A percentile compares a stretch with the other conserved stretches of the same genome.
These are phyloP conservation scores for Crinitomyces ghanaensis DNA, from an alignment of 805 yeast genomes.

Conservation along the genomic window DNA sequence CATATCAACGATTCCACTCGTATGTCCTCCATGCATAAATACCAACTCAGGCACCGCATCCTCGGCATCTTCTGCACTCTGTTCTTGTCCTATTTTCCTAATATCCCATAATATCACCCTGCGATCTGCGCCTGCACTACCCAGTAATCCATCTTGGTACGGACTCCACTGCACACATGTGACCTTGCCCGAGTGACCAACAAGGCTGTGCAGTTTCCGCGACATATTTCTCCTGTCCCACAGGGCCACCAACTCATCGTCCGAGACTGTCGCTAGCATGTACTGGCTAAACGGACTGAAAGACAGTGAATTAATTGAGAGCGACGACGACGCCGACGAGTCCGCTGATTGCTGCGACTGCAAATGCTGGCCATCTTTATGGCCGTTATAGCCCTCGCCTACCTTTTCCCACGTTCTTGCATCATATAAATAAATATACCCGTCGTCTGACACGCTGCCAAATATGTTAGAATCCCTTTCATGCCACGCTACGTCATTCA, in stretches of 20 bases:
- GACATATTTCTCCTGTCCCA: conserved; percentile 64
- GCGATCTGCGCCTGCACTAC: conserved; percentile 55
- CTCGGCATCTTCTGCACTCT: conserved; percentile 42
- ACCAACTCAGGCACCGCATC: conserved; percentile 65
- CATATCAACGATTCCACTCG: conserved; percentile 53
- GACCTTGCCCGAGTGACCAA: conserved; percentile 52
- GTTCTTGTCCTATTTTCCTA: conserved; percentile 39
- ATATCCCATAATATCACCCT: conserved; percentile 70
- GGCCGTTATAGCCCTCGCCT: too few relatives aligned
- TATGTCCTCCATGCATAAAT: conserved; percentile 84
- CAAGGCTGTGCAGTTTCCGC: conserved; percentile 49
- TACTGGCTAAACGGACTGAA: conserved; percentile 46
- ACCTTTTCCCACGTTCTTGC: conserved; percentile 34
- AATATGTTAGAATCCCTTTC: conserved; percentile 34
- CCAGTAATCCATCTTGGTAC: conserved; percentile 38
- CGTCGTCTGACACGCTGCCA: conserved; percentile 66
- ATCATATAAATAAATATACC: conserved; percentile 50
- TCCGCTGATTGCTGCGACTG: too few relatives aligned
- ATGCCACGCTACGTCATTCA: conserved; percentile 61
- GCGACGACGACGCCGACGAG: conserved; percentile 5
- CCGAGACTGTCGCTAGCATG: conserved; percentile 64
- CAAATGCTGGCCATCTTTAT: too few relatives aligned
- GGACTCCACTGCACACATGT: conserved; percentile 46
- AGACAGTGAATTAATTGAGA: conserved; percentile 40
- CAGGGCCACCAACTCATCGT: conserved; percentile 58